Evolutionary conservation across 805 yeast species (phyloP).

Genomic region (Spathaspora boniae): DNA sequence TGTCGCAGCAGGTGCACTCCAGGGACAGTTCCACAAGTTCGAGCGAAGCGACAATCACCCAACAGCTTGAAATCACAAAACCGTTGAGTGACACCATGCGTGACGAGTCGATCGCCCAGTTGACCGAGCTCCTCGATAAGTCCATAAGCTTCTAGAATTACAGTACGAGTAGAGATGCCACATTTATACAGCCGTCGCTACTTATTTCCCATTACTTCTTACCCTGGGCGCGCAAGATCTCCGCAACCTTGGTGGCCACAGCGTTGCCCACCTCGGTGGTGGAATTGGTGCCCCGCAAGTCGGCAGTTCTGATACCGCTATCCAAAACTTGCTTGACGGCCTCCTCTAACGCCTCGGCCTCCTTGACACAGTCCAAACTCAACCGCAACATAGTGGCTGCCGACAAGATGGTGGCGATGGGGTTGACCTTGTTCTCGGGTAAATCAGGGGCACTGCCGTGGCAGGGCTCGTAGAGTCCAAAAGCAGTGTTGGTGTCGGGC

Average conservation of each 20-base stretch:
- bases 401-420: constrained; percentile 90
- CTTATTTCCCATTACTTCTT: too few species aligned
- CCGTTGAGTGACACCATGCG: constrained; percentile 10
- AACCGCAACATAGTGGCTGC: constrained; percentile 97
- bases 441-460: constrained; percentile 99
- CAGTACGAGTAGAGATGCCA: too few species aligned
- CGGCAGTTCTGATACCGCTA: constrained; percentile 84
- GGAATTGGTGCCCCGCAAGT: constrained; percentile 77
- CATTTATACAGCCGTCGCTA: too few species aligned
- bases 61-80: constrained; percentile 6
- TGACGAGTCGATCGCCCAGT: constrained; percentile 30
- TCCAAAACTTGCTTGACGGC: constrained; percentile 86
- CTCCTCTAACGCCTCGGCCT: constrained; percentile 82
- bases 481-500: constrained; percentile 91
- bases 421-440: constrained; percentile 83
- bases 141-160: constrained; percentile 14
- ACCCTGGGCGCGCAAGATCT: constrained; percentile 42
- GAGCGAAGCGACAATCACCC: constrained; percentile 21
- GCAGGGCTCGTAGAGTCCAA: constrained; percentile 97
- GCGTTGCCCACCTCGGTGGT: constrained; percentile 96
- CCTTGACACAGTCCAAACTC: constrained; percentile 76
- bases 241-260: constrained; percentile 67
- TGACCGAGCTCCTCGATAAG: constrained; percentile 30
- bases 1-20: constrained; percentile 5
- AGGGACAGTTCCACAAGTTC: constrained; percentile 7